Evolutionary conservation across 345 rosid species (phyloP), one percentile per base, ranked within the genome.

Genomic region (Excoecaria agallocha): DNA sequence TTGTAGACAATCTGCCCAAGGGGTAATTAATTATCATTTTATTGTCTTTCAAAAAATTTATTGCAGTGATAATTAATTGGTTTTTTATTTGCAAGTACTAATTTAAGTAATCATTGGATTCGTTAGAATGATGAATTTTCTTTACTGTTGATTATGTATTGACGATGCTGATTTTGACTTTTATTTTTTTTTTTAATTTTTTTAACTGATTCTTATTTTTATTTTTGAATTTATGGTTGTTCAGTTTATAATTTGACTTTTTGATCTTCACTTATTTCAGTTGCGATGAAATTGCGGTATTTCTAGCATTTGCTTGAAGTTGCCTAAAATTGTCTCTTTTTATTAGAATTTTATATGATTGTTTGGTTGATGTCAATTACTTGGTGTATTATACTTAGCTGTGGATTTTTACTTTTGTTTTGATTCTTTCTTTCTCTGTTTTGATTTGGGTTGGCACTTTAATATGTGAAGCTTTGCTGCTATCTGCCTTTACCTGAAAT

Each of bases 1-100:
- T 74, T 60, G 99, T 93, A 16, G 97, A 91, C 75, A 91, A 89
- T 78, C 97, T 96, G 45, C 99, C 98, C 22, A 84, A 93, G 59
- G 99, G 99, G 99, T 96, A 80, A 30, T 17, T 96, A 80, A 30
- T 17, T 39, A 25, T 16, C 43, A 15, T 6, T 13, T 20, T 22
- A 3, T 5, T 16, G 20, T 52, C n/a, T 20, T 16, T 6, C 17
- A 17, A 52, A 0, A 5, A 52, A 3, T 30, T 30, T 30, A 43
- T 43, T 6, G 6, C 10, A 4, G 8, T 6, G 8, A 43, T 43
- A 43, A 43, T 43, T 6, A 4, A 43, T 43, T 66, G 19, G 11
- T 49, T 49, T 25, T 30, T 30, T 2, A 30, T 30, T 30, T 30
- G n/a, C n/a, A n/a, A n/a, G n/a, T n/a, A n/a, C n/a, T n/a, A n/a